These are phyloP conservation scores for Blyttiomyces sp. DNA, from an alignment of 371 early-diverging fungal genomes.

Conservation along the genomic window DNA sequence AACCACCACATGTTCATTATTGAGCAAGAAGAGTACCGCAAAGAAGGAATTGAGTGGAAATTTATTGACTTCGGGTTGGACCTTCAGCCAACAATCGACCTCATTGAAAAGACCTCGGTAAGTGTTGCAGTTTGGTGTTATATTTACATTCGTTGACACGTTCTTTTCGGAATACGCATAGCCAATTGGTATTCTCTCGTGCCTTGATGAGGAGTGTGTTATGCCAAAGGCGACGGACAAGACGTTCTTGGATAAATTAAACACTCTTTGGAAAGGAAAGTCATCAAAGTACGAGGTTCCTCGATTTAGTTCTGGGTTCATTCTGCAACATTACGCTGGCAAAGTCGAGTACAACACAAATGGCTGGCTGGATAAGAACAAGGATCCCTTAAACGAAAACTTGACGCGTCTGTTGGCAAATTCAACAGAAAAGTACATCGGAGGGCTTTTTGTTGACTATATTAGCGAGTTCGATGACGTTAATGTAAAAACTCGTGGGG, in stretches of 20 bases:
- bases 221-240: conserved; percentile 97
- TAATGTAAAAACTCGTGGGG: conserved; percentile 30
- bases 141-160: neutral
- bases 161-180: conserved; percentile 24
- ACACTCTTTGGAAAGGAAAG: conserved; percentile 83
- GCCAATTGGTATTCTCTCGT: conserved; percentile 97
- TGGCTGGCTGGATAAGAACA: conserved; percentile 99
- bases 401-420: conserved; percentile 83
- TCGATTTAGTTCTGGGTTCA: conserved; percentile 90
- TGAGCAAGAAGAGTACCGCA: conserved; percentile 98
- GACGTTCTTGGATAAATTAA: conserved; percentile 93
- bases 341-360: conserved; percentile 93
- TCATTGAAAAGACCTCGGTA: conserved; percentile 93
- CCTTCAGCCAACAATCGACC: conserved; percentile 97
- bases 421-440: conserved; percentile 77
- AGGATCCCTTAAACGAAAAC: conserved; percentile 98
- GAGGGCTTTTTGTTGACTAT: conserved; percentile 73
- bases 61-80: conserved; percentile 99
- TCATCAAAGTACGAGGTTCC: conserved; percentile 84
- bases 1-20: conserved; percentile 99
- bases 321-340: conserved; percentile 97
- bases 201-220: conserved; percentile 99
- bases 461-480: conserved; percentile 56
- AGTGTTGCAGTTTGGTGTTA: conserved; percentile 14
- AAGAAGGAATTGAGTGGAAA: conserved; percentile 98